Evolutionary conservation across 495 filamentous ascomycete genomes (phyloP).

Genomic region (Recurvomyces mirabilis): DNA sequence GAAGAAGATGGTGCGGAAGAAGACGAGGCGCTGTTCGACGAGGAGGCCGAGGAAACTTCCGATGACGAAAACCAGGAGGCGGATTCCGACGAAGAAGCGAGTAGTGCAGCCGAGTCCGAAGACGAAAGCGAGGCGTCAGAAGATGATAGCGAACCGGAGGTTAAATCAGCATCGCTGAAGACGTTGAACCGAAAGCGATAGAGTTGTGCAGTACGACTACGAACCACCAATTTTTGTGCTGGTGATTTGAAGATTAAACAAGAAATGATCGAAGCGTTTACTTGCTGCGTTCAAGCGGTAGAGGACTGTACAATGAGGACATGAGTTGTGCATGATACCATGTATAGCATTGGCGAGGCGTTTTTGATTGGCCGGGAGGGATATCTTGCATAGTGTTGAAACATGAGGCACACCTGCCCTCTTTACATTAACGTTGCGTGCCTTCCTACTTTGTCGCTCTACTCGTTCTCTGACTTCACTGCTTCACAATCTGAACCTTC

Average conservation of each 20-base stretch:
- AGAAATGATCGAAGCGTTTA: background rate
- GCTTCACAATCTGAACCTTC: too few relatives aligned
- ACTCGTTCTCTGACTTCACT: too few relatives aligned
- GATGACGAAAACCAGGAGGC: conserved; percentile 31
- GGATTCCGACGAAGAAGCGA: conserved; percentile 30
- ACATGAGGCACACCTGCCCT: too few relatives aligned
- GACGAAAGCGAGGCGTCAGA: conserved; percentile 17
- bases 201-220: background rate
- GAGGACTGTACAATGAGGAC: conserved; percentile 23
- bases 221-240: background rate
- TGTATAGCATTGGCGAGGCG: background rate
- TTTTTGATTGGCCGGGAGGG: too few relatives aligned
- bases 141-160: conserved; percentile 11
- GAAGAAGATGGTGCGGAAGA: conserved; percentile 14
- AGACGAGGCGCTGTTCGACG: conserved; percentile 22
- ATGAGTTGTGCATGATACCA: conserved; percentile 28
- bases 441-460: too few relatives aligned
- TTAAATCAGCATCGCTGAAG: conserved; percentile 6
- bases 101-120: conserved; percentile 13
- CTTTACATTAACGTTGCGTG: too few relatives aligned
- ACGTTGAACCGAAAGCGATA: conserved; percentile 14
- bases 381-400: too few relatives aligned
- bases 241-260: background rate
- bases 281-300: conserved; percentile 14
- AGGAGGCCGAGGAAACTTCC: conserved; percentile 31